Evolutionary conservation across 1,284 basidiomycete species (phyloP).

Genomic region (Ustilago xerochloae): DNA sequence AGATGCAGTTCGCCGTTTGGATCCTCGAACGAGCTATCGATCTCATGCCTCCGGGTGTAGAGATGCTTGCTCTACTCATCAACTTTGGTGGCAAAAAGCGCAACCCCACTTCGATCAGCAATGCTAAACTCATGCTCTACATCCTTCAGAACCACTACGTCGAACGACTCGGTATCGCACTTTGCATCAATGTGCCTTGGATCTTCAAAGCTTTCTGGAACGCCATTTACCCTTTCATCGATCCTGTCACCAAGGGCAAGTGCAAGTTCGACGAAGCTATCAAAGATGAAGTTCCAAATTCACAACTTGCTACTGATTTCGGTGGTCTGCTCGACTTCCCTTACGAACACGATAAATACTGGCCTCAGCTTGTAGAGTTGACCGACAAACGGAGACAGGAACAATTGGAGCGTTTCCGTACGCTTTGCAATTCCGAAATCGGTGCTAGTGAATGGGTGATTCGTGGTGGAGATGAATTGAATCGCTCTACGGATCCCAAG

Average conservation of each 20-base stretch:
- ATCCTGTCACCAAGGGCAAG: constrained; percentile 68
- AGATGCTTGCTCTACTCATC: constrained; percentile 64
- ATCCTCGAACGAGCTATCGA: constrained; percentile 68
- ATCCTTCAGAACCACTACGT: constrained; percentile 66
- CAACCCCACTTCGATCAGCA: constrained; percentile 59
- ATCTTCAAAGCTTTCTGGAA: constrained; percentile 57
- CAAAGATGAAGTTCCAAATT: constrained; percentile 56
- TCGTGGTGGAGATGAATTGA: constrained; percentile 61
- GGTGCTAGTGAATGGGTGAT: constrained; percentile 68
- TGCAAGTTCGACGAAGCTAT: constrained; percentile 65
- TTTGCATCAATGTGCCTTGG: constrained; percentile 67
- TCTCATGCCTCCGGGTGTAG: constrained; percentile 68
- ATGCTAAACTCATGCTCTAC: constrained; percentile 66
- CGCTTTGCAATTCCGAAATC: constrained; percentile 60
- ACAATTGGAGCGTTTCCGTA: constrained; percentile 73
- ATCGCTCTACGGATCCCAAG: constrained; percentile 12
- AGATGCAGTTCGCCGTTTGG: constrained; percentile 70
- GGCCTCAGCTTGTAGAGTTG: constrained; percentile 75
- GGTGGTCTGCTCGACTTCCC: constrained; percentile 67
- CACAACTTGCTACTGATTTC: constrained; percentile 58
- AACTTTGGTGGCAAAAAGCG: constrained; percentile 61
- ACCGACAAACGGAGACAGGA: constrained; percentile 72
- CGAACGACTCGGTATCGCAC: constrained; percentile 68
- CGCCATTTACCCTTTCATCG: constrained; percentile 69
- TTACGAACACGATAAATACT: constrained; percentile 80